Evolutionary conservation across 2,329 filamentous ascomycete genomes (phyloP).

Genomic region (Paramyrothecium roridum): DNA sequence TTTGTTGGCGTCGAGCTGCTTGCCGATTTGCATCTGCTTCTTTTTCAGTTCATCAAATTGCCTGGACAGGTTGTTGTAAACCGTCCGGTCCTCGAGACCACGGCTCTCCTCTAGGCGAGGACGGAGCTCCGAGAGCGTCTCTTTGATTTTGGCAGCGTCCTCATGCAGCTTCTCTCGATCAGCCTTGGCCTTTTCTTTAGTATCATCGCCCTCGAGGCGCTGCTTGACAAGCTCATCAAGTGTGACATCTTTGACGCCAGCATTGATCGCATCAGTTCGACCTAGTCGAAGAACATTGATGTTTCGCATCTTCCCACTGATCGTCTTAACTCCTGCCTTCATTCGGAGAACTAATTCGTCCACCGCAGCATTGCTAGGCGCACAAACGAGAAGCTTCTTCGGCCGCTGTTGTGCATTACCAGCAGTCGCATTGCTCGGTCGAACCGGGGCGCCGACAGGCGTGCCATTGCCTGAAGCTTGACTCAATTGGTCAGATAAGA

Average conservation of each 20-base stretch:
- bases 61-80: constrained; percentile 60
- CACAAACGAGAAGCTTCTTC: constrained; percentile 93
- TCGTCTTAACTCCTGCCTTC: constrained; percentile 80
- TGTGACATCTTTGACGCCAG: constrained; percentile 84
- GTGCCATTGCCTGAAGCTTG: constrained; percentile 27
- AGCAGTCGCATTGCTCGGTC: constrained; percentile 17
- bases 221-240: constrained; percentile 86
- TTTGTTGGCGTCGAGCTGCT: constrained; percentile 81
- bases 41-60: constrained; percentile 77
- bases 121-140: constrained; percentile 67
- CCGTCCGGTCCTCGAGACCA: constrained; percentile 44
- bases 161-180: constrained; percentile 58
- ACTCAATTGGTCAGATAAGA: constrained; percentile 43
- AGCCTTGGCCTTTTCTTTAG: constrained; percentile 53
- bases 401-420: constrained; percentile 25
- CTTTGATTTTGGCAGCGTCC: constrained; percentile 70
- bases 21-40: constrained; percentile 69
- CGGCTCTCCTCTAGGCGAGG: constrained; percentile 68
- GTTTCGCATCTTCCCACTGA: constrained; percentile 67
- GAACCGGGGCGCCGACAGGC: constrained; percentile 24
- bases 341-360: constrained; percentile 93
- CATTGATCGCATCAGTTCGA: constrained; percentile 87
- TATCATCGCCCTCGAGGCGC: constrained; percentile 60
- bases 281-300: constrained; percentile 89
- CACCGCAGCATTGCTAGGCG: constrained; percentile 97